Evolutionary conservation across 2,329 filamentous ascomycete genomes (phyloP).

Genomic region (Diplodia seriata): DNA sequence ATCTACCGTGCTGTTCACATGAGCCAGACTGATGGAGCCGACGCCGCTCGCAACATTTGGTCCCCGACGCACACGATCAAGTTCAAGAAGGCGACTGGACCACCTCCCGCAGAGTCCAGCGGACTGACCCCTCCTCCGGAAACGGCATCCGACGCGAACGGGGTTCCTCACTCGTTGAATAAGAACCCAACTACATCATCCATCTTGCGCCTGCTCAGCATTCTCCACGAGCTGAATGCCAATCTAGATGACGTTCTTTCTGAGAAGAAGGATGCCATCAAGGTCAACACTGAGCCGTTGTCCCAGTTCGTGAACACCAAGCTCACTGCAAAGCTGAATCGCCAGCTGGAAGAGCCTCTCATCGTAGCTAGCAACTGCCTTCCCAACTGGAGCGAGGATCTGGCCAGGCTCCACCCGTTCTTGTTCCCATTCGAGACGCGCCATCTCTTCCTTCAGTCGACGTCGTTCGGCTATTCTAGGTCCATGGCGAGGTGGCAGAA

Average conservation of each 20-base stretch:
- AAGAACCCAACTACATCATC: constrained; percentile 85
- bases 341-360: constrained; percentile 93
- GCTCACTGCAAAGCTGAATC: constrained; percentile 94
- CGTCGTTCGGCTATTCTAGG: constrained; percentile 95
- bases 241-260: constrained; percentile 90
- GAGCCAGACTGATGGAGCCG: constrained; percentile 62
- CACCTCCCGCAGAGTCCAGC: constrained; percentile 75
- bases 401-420: constrained; percentile 93
- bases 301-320: constrained; percentile 99
- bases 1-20: constrained; percentile 90
- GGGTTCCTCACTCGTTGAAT: constrained; percentile 78
- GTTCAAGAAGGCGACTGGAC: constrained; percentile 84
- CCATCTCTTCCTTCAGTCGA: constrained; percentile 95
- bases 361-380: constrained; percentile 97
- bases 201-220: constrained; percentile 86
- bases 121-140: constrained; percentile 64
- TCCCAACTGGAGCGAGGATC: constrained; percentile 93
- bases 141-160: constrained; percentile 60
- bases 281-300: constrained; percentile 79
- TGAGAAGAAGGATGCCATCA: constrained; percentile 73
- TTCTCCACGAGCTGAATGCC: constrained; percentile 89
- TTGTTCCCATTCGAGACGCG: constrained; percentile 97
- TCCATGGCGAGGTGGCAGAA: constrained; percentile 99
- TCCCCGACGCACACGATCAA: constrained; percentile 89
- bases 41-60: constrained; percentile 82